A percentile compares a stretch with the other conserved stretches of the same genome.
Conservation (phyloP, 495 filamentous ascomycete species). For the Talaromyces borbonicus region DNA sequence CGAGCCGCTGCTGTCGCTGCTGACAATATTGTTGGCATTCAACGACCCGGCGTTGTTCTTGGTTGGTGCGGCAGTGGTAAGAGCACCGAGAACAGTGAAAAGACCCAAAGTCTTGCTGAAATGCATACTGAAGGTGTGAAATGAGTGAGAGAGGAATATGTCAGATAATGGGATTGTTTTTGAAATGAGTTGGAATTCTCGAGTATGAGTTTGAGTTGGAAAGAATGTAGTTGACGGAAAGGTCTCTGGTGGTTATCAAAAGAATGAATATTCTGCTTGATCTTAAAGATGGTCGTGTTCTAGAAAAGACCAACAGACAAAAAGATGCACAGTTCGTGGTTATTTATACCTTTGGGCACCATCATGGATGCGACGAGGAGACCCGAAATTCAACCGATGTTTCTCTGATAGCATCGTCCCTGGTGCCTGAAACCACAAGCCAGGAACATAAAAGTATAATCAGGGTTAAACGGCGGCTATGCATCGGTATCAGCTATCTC, state of each 20-base stretch:
- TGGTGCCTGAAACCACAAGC: background rate
- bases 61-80: constrained; percentile 27
- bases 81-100: constrained; percentile 26
- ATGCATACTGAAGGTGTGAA: constrained; percentile 27
- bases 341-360: background rate
- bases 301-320: too few relatives aligned
- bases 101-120: constrained; percentile 35
- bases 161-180: too few relatives aligned
- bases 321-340: background rate
- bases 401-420: background rate
- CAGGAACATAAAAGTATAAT: background rate
- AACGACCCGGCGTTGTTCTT: background rate
- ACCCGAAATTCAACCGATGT: constrained; percentile 3
- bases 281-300: too few relatives aligned
- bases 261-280: background rate
- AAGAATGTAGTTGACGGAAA: background rate
- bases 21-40: background rate
- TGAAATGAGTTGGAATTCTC: background rate
- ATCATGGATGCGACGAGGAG: background rate
- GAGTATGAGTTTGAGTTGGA: background rate
- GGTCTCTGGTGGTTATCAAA: too few relatives aligned
- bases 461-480: background rate
- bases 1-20: constrained; percentile 10
- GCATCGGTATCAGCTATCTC: too few relatives aligned
- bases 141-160: constrained; percentile 1